Base-by-base conservation (phyloP, 75 land plant genomes). In the Pinus tabuliformis region DNA sequence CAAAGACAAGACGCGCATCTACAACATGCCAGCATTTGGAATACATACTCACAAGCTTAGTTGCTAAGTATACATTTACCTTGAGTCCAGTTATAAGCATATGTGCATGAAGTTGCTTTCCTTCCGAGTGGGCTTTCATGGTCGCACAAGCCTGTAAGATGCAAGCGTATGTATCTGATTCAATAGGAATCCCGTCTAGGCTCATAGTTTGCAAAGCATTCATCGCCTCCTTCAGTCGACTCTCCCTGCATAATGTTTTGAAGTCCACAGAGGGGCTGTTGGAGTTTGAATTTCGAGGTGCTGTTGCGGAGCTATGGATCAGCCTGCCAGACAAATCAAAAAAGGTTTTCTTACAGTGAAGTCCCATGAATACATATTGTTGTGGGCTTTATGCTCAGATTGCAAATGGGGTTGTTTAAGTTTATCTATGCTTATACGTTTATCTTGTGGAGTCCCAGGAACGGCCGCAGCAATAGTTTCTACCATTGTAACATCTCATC, bases 31-130 rank as follows among this genome's bases (percentile, higher is more conserved):
- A 62, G 45, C 75, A 73, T 59, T 81, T 82, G 12, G 37, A 59
- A 61, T 82, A 82, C 83, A 82, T 82, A 62, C 63, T 81, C 42
- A 82, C 52, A 15, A 82, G 68, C 6, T 83, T 83, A 33, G 74
- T 81, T 58, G 75, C 83, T 20, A 81, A 18, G 33, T 36, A 66
- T 0, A 20, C 42, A 45, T 66, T 68, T 18, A 68, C n/a, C 17
- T 8, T 20, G 12, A 39, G 12, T 20, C 72, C 72, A 39, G 20
- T 37, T 39, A 39, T 17, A 2, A 68, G 6, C 20, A 68, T 18
- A 12, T 39, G 72, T 68, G 72, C 81, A 22, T 80, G 81, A 30
- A 80, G 45, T 36, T 42, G 71, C 81, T 80, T 80, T 20, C 81
- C 81, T 12, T 78, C 72, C n/a, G 49, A 11, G n/a, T 39, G 72